Evolutionary conservation across 208 protist species (phyloP).

Genomic region (Crithidia mellificae): DNA sequence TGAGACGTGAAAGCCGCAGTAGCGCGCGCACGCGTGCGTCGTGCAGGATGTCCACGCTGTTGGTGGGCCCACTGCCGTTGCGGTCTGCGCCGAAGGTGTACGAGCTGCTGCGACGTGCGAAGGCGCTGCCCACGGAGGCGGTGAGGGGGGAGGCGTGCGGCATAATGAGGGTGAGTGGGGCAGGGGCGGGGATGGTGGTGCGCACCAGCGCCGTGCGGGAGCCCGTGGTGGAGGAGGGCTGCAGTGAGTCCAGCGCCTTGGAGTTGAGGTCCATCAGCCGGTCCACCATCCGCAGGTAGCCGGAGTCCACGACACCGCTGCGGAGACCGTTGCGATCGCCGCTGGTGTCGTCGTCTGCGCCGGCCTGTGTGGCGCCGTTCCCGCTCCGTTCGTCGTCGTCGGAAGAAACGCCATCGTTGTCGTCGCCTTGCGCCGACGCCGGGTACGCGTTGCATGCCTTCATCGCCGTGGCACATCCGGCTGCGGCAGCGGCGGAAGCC

Average conservation of each 20-base stretch:
- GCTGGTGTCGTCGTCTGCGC: neutral
- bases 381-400: neutral
- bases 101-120: conserved; percentile 3
- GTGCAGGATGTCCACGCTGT: conserved; percentile 26
- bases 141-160: neutral
- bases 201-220: conserved; percentile 16
- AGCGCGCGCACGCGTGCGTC: conserved; percentile 65
- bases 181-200: neutral
- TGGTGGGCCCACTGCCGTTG: neutral
- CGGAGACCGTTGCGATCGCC: neutral
- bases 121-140: neutral
- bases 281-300: conserved; percentile 39
- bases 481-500: neutral
- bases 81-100: neutral
- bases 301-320: conserved; percentile 12
- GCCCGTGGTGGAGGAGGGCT: conserved; percentile 10
- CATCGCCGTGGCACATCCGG: neutral
- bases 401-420: neutral
- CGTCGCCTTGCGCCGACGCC: neutral
- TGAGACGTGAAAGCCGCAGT: conserved; percentile 63
- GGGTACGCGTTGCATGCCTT: no score
- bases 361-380: neutral
- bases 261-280: conserved; percentile 34
- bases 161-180: neutral
- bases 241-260: conserved; percentile 30